Evolutionary conservation across 495 filamentous ascomycete genomes (phyloP), one percentile per base, ranked within the genome.

Genomic region (Extremus antarcticus): DNA sequence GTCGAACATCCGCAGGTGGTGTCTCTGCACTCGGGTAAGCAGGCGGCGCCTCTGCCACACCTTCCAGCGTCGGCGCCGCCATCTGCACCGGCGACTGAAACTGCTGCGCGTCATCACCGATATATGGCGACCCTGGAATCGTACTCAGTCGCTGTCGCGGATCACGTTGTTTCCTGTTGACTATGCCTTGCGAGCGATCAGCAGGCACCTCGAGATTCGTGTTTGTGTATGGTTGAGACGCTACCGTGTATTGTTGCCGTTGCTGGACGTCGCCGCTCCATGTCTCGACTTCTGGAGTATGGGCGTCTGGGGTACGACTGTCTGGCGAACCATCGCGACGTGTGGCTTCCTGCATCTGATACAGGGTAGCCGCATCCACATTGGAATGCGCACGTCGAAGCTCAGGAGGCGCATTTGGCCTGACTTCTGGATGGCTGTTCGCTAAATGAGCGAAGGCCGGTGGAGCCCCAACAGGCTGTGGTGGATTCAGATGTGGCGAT

Each of bases 341-440:
- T 16, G 78, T 79, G 39, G 84, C 84, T 40, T 80, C 83, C 25
- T 78, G 78, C 48, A 96, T 65, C 63, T 94, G 87, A 1, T 81
- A 75, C 9, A 96, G 74, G 16, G 90, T 96, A 3, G 80, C 83
- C 53, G 79, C 74, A 21, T 90, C 94, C 69, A 96, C 80, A 11
- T 87, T 80, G 58, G 82, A 88, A 53, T 85, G 90, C 51, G 84
- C 85, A 53, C 80, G 78, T 47, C 85, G 81, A 67, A 88, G 73
- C 58, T 90, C 85, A n/a, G 83, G 76, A 25, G 85, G 80, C 43
- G 83, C 76, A 56, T 83, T 78, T 3, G 88, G 87, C 54, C 82
- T 76, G 25, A 76, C 81, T 11, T 71, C 68, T 7, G 90, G 90
- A 54, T 77, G 75, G 47, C 81, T 77, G 25, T 83, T 78, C 29